Evolutionary conservation across 1,139 yeast genomes (phyloP).

Genomic region (Pichia norvegensis): DNA sequence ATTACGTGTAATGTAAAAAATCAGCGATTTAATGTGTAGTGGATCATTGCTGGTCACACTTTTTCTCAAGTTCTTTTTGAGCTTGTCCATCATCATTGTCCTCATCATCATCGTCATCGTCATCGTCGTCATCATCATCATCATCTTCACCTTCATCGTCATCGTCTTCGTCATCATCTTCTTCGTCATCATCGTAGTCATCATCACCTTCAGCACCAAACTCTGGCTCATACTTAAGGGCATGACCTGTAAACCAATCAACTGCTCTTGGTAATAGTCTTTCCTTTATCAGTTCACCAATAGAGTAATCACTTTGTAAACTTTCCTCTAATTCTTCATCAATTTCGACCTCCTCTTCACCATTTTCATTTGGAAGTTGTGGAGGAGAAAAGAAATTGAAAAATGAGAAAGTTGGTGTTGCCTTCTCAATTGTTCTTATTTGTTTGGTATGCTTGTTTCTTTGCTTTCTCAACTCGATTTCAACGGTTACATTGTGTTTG

Average conservation of each 20-base stretch:
- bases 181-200: constrained; percentile 34
- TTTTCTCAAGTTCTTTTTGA: constrained; percentile 10
- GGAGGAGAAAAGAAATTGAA: constrained; percentile 96
- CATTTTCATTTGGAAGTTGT: constrained; percentile 51
- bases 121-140: constrained; percentile 5
- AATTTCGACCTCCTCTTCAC: constrained; percentile 49
- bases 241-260: constrained; percentile 98
- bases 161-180: constrained; percentile 43
- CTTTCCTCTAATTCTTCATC: constrained; percentile 75
- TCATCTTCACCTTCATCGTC: constrained; percentile 7
- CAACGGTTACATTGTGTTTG: constrained; percentile 76
- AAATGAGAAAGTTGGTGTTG: constrained; percentile 88
- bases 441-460: constrained; percentile 96
- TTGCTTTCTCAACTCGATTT: constrained; percentile 91
- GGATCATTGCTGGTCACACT: constrained; percentile 16
- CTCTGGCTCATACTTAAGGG: constrained; percentile 58
- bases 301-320: constrained; percentile 86
- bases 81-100: constrained; percentile 6
- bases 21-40: not conserved
- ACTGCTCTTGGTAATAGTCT: constrained; percentile 92
- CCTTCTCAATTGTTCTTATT: constrained; percentile 90
- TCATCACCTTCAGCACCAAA: constrained; percentile 24
- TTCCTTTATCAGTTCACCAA: constrained; percentile 95
- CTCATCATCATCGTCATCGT: constrained; percentile 4
- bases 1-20: not conserved